These are phyloP conservation scores for Beauveria scarabaeidicola DNA, from an alignment of 2,329 filamentous ascomycete genomes.

Conservation along the genomic window DNA sequence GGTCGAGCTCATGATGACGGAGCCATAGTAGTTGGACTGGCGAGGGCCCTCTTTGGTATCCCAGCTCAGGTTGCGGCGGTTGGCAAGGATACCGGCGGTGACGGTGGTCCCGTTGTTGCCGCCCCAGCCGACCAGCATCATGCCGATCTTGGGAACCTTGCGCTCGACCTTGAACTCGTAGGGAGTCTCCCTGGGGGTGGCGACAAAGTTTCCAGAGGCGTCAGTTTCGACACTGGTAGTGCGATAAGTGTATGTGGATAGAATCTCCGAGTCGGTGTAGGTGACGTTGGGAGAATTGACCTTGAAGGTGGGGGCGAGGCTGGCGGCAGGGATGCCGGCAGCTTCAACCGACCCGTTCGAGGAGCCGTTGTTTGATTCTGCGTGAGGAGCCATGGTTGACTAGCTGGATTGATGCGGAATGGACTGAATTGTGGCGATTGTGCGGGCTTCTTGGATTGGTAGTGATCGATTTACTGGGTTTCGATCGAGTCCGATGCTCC, in stretches of 20 bases:
- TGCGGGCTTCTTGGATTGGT: constrained; percentile 14
- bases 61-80: constrained; percentile 79
- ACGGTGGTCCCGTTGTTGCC: constrained; percentile 98
- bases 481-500: constrained; percentile 63
- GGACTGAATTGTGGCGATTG: constrained; percentile 15
- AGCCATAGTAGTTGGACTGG: constrained; percentile 94
- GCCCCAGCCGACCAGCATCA: constrained; percentile 97
- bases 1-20: constrained; percentile 92
- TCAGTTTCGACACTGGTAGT: constrained; percentile 74
- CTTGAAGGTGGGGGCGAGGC: constrained; percentile 56
- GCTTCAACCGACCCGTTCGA: constrained; percentile 51
- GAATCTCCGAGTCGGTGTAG: constrained; percentile 83
- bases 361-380: constrained; percentile 50
- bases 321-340: constrained; percentile 35
- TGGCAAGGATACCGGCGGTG: constrained; percentile 93
- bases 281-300: constrained; percentile 88
- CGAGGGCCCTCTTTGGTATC: constrained; percentile 85
- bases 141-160: constrained; percentile 82
- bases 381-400: constrained; percentile 83
- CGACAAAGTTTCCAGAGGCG: constrained; percentile 68
- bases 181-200: constrained; percentile 75
- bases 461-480: constrained; percentile 43
- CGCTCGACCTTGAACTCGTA: constrained; percentile 98
- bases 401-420: constrained; percentile 19
- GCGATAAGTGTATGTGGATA: constrained; percentile 91